These are phyloP conservation scores for Litsea cubeba DNA, from an alignment of 164 flowering plant species.

Conservation along the genomic window DNA sequence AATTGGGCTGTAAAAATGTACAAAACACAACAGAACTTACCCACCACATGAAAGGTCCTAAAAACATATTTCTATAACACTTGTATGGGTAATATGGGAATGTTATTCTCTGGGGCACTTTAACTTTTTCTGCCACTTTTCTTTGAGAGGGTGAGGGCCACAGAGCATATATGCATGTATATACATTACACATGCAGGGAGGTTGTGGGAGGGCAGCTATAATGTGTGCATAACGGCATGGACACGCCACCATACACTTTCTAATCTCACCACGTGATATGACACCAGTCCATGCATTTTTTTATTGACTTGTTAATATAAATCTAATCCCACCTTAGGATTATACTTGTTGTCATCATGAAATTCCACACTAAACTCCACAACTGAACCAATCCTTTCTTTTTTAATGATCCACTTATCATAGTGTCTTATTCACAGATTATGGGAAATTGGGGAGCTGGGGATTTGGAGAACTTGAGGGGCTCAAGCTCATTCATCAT, in stretches of 20 bases:
- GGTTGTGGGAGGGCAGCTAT: background rate
- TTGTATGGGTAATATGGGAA: background rate
- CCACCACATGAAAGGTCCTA: background rate
- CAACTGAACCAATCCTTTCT: background rate
- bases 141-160: background rate
- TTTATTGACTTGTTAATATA: background rate
- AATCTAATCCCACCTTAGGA: background rate
- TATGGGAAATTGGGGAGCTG: background rate
- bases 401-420: slow-evolving; percentile 1
- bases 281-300: background rate
- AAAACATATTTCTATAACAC: background rate
- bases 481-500: too few relatives aligned
- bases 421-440: background rate
- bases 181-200: background rate
- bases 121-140: background rate
- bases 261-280: slow-evolving; percentile 1
- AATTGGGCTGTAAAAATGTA: background rate
- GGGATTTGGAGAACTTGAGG: background rate
- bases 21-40: background rate
- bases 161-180: background rate
- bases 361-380: slow-evolving; percentile 1
- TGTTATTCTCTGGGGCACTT: background rate
- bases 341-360: slow-evolving; percentile 1
- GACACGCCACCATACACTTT: slow-evolving; percentile 6
- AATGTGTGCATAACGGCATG: background rate